A percentile compares a stretch with the other conserved stretches of the same genome.
phyloP scores from a whole-genome alignment of 83 land plant species.

The Thuja plicata region DNA sequence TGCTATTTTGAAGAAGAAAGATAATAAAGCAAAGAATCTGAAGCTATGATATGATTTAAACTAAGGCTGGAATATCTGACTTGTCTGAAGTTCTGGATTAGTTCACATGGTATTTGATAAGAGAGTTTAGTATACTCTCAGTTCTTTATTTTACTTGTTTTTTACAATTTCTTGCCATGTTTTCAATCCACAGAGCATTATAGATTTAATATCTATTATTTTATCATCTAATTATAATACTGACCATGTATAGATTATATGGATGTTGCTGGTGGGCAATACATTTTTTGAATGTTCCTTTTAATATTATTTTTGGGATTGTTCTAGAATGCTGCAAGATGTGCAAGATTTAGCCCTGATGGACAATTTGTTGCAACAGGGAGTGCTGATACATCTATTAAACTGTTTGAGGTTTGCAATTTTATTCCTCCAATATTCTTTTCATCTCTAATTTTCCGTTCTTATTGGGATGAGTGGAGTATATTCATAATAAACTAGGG shows the following conservation, averaged over 20 bases:
- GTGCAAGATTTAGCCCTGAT: constrained; percentile 98
- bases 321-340: constrained; percentile 80
- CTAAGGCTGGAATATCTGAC: not conserved
- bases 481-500: not conserved
- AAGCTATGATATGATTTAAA: not conserved
- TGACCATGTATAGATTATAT: not conserved
- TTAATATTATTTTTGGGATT: constrained; percentile 9
- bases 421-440: not conserved
- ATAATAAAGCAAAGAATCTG: not conserved
- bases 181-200: not conserved
- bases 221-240: not conserved
- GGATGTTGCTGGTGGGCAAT: not conserved
- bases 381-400: constrained; percentile 92
- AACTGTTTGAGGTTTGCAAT: constrained; percentile 84
- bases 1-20: not conserved
- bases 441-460: not conserved
- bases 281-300: not conserved
- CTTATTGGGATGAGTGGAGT: not conserved
- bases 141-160: not conserved
- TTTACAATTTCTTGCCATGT: not conserved
- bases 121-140: not conserved
- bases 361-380: constrained; percentile 92
- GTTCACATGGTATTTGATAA: not conserved
- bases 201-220: not conserved
- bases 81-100: not conserved